These are phyloP conservation scores for Ogataea zsoltii DNA, from an alignment of 805 yeast genomes.

Conservation along the genomic window DNA sequence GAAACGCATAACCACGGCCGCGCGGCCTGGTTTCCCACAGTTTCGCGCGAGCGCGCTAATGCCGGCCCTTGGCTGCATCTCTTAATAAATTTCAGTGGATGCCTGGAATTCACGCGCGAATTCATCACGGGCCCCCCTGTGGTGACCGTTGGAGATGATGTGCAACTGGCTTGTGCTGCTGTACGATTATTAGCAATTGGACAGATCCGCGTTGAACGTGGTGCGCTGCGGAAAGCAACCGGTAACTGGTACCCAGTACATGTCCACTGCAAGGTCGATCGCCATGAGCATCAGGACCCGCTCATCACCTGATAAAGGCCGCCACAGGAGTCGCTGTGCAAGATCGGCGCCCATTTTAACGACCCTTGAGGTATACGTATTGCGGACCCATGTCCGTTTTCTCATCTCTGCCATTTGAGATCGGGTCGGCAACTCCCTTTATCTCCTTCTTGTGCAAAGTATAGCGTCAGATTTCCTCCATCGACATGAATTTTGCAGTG, in stretches of 20 bases:
- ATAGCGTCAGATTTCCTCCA: too few species aligned
- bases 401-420: too few species aligned
- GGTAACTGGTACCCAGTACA: too few species aligned
- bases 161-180: neutral
- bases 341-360: neutral
- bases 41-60: too few species aligned
- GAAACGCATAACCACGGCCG: neutral
- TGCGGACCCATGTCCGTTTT: too few species aligned
- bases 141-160: neutral
- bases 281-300: neutral
- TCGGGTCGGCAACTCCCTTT: too few species aligned
- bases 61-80: neutral
- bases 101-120: neutral
- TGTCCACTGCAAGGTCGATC: neutral
- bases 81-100: neutral
- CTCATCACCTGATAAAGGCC: neutral
- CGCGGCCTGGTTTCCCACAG: neutral
- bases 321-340: neutral
- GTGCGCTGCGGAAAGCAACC: too few species aligned
- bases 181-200: neutral
- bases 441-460: too few species aligned
- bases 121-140: neutral
- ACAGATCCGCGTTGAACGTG: neutral
- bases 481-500: neutral
- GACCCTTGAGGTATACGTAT: too few species aligned